Conservation (phyloP, 192 early-diverging fungal species). For the Rhizoclosmatium globosum region DNA sequence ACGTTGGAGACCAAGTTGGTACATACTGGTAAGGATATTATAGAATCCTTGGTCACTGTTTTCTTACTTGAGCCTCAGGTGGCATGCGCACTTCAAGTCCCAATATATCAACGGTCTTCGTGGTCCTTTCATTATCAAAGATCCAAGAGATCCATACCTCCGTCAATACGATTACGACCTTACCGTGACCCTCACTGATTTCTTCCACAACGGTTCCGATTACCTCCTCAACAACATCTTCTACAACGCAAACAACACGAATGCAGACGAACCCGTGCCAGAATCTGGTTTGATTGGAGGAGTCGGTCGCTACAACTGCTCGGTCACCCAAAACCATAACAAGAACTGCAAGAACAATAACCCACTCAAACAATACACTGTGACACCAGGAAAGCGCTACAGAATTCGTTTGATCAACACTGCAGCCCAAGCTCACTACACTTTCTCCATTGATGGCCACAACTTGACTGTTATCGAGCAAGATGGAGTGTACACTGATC, state of each 20-base stretch:
- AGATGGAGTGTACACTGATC: slow-evolving; percentile 73
- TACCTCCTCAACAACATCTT: slow-evolving; percentile 63
- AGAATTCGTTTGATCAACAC: slow-evolving; percentile 85
- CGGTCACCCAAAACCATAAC: not conserved
- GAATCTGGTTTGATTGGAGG: slow-evolving; percentile 70
- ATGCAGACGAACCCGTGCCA: slow-evolving; percentile 66
- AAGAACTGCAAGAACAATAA: slow-evolving; percentile 1
- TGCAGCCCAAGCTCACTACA: slow-evolving; percentile 76
- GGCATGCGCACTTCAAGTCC: slow-evolving; percentile 35
- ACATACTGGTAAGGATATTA: slow-evolving; percentile 88
- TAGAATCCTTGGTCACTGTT: too few species aligned
- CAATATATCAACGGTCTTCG: slow-evolving; percentile 73
- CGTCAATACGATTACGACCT: slow-evolving; percentile 65
- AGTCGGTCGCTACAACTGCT: slow-evolving; percentile 11
- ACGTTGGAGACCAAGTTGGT: slow-evolving; percentile 69
- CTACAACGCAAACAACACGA: slow-evolving; percentile 38
- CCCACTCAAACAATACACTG: slow-evolving; percentile 41
- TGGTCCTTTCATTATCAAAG: slow-evolving; percentile 74
- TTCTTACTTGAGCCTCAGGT: too few species aligned
- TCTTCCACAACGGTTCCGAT: slow-evolving; percentile 61
- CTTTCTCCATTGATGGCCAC: slow-evolving; percentile 81
- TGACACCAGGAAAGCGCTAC: slow-evolving; percentile 52
- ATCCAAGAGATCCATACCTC: slow-evolving; percentile 61
- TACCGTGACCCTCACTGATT: slow-evolving; percentile 57
- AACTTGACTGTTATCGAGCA: slow-evolving; percentile 78